Evolutionary conservation across 805 yeast genomes (phyloP), one percentile per base, ranked within the genome.

Genomic region (Kodamaea restingae): DNA sequence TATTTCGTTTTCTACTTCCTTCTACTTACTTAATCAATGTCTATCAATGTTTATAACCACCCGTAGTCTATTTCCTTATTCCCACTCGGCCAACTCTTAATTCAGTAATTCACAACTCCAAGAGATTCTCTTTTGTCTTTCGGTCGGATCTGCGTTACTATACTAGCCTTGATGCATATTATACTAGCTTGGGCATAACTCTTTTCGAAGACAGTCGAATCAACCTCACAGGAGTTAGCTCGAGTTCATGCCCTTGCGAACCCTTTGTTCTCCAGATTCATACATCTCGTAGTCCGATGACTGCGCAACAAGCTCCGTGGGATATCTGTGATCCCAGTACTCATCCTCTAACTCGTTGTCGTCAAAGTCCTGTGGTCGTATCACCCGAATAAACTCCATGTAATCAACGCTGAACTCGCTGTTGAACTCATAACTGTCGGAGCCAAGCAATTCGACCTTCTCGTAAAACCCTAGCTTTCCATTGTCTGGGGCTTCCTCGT

Each of bases 391-490:
- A 45, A 61, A 66, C 43, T 67, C 72, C 54, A 63, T 57, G 38
- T 59, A 68, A 47, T 67, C 73, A 61, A 56, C 56, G 43, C 58
- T 51, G 39, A 54, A 65, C 44, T 68, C 73, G 15, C 70, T 67
- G 42, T 63, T 58, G 38, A 67, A 62, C 41, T 67, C 72, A 44
- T 59, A 65, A 31, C 52, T 45, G 41, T 68, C 73, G 2, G 69
- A 44, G 2, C 73, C 73, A 38, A 54, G 35, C 7, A 67, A 36
- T 45, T 68, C 73, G 2, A 46, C 51, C 25, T 45, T 45, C 41
- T 65, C 70, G 18, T 41, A 44, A 24, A 43, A 46, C 20, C 41
- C 33, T 3, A 43, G 30, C 8, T 40, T 39, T n/a, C 32, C 9
- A 12, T 33, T 8, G 4, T 4, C 35, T 7, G 38, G 37, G 17